These are phyloP conservation scores for Trichomonas gallinae DNA, from an alignment of 208 protist genomes.

Conservation along the genomic window DNA sequence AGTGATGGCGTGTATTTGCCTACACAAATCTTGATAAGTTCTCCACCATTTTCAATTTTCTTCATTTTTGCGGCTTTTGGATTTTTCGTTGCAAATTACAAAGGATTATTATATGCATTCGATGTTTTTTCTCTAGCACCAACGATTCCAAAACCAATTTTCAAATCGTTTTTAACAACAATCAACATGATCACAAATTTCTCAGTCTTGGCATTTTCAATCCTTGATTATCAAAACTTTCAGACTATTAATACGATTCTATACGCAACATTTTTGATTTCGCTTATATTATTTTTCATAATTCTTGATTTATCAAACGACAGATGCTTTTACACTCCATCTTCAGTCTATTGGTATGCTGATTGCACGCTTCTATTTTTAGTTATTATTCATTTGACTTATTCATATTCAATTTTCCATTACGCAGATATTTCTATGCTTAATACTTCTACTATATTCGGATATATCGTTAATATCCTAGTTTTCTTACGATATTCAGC, in stretches of 20 bases:
- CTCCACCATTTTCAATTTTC: not conserved
- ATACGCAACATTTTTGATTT: not conserved
- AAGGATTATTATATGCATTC: not conserved
- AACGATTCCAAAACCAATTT: not conserved
- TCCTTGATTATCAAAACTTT: not conserved
- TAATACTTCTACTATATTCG: not conserved
- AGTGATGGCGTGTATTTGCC: not conserved
- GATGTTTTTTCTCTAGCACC: not conserved
- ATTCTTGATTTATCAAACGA: not conserved
- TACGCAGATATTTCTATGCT: not conserved
- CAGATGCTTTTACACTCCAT: not conserved
- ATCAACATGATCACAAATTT: not conserved
- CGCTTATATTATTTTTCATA: not conserved
- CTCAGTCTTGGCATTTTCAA: not conserved
- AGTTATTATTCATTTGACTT: not conserved
- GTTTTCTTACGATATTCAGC: not conserved
- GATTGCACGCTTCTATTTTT: not conserved
- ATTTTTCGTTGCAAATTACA: not conserved
- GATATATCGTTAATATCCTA: not conserved
- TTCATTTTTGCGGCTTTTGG: not conserved
- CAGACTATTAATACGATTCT: not conserved
- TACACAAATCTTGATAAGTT: not conserved
- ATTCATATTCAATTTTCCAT: not conserved
- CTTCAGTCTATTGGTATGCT: not conserved
- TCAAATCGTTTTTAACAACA: not conserved